Base-by-base conservation (phyloP, 2,329 filamentous ascomycete genomes). In the Alternaria sp. region DNA sequence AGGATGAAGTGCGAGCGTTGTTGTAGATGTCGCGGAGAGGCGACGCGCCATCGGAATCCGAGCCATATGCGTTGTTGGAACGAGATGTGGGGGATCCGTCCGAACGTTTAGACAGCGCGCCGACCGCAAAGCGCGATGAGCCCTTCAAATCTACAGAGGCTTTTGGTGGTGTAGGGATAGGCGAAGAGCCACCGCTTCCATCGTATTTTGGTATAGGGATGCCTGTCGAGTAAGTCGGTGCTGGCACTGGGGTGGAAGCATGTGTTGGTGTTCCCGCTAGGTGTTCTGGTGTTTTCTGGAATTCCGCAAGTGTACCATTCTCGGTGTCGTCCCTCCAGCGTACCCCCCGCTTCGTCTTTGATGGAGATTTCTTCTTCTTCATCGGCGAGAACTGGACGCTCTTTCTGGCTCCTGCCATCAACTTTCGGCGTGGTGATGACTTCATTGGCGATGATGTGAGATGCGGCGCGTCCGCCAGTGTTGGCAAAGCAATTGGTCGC, bases 251-350 rank as follows among this genome's bases (percentile, higher is more conserved):
- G 44, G 84, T 79, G 26, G 86, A 85, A 15, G 86, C 87, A 23
- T 66, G 79, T 53, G 89, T 86, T 7, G 89, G 87, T 1, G 88
- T 87, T 3, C 84, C 84, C 15, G 87, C 83, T 9, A 86, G 79
- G 75, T 90, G 91, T 78, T 93, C 87, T 1, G 96, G 95, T 3
- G 95, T 97, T 81, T 93, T 93, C 75, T 95, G 92, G 76, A 95
- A 97, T 77, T 98, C 96, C 11, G 92, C 93, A 59, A 98, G 83
- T 1, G 90, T 90, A 23, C 93, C 94, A 55, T 95, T 89, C 74
- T 96, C 91, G 3, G 90, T 93, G 72, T 98, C 96, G 73, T 97
- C 93, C 62, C 93, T 90, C 96, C 96, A 99, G 67, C 95, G 88
- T 6, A 99, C 95, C 49, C 87, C 90, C 63, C 94, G 88, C 80